phyloP scores from a whole-genome alignment of 129 eudicot genomes.

The Apium graveolens region DNA sequence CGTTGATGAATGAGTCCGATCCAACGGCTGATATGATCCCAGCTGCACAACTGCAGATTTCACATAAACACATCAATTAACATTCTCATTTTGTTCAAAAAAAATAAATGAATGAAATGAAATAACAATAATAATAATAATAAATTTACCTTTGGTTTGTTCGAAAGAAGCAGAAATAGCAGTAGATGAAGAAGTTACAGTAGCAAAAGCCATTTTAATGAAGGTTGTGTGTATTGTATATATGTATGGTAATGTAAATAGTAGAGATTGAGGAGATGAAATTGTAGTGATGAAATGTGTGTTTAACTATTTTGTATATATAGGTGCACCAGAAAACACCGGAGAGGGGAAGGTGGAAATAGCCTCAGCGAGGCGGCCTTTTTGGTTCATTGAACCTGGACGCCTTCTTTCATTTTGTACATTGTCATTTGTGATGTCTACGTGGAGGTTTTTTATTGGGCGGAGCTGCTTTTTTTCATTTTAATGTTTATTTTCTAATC shows the following conservation, averaged over 20 bases:
- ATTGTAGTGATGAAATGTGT: background rate
- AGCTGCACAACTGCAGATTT: conserved; percentile 20
- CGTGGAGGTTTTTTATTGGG: conserved; percentile 22
- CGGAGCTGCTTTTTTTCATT: background rate
- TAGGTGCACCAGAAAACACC: conserved; percentile 1
- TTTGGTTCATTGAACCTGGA: conserved; percentile 67
- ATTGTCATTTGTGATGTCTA: background rate
- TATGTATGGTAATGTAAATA: too few relatives aligned
- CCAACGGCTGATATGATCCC: conserved; percentile 39
- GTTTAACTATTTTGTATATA: background rate
- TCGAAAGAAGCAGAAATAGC: conserved; percentile 20
- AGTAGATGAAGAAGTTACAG: conserved; percentile 24
- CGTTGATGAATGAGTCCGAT: conserved; percentile 19
- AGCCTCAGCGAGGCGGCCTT: conserved; percentile 10
- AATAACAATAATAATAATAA: background rate
- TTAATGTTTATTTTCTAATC: background rate
- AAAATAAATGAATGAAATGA: background rate
- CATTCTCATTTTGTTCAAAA: background rate
- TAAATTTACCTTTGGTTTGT: conserved; percentile 21
- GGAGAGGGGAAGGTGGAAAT: conserved; percentile 1
- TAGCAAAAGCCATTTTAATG: conserved; percentile 28
- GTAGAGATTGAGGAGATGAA: background rate
- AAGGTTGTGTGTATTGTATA: background rate
- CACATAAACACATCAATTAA: background rate
- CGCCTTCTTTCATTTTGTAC: conserved; percentile 14